Conservation (phyloP, 345 rosid species). For the Eucalyptus leucophloia region DNA sequence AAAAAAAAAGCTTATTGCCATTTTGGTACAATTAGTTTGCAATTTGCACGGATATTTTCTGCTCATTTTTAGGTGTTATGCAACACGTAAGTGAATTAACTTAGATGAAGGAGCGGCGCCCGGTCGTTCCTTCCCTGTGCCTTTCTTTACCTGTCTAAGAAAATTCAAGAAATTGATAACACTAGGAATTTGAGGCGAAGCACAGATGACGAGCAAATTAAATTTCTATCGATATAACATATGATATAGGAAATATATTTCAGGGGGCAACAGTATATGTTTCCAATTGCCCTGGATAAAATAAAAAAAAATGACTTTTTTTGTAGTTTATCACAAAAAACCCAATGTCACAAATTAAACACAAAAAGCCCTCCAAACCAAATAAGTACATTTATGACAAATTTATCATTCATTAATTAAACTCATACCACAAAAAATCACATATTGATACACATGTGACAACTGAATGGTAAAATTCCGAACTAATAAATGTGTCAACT, state of each 20-base stretch:
- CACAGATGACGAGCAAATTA: neutral
- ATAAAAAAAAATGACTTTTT: neutral
- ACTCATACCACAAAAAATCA: neutral
- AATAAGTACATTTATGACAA: too few species aligned
- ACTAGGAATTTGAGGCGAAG: neutral
- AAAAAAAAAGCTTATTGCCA: neutral
- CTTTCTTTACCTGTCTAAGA: neutral
- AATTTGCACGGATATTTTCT: neutral
- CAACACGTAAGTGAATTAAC: neutral
- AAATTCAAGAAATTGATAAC: neutral
- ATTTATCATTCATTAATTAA: too few species aligned
- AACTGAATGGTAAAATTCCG: too few species aligned
- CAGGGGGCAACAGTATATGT: neutral
- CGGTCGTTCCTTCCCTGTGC: neutral
- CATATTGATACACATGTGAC: neutral
- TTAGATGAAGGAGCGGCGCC: neutral
- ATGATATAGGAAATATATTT: neutral
- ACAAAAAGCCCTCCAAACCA: too few species aligned
- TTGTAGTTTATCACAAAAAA: neutral
- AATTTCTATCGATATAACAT: neutral
- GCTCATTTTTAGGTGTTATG: neutral
- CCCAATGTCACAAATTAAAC: neutral
- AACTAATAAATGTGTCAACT: fast-evolving
- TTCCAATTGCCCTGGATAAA: neutral
- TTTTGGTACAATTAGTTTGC: neutral